These are phyloP conservation scores for Litchi chinensis DNA, from an alignment of 345 rosid genomes.

Conservation along the genomic window DNA sequence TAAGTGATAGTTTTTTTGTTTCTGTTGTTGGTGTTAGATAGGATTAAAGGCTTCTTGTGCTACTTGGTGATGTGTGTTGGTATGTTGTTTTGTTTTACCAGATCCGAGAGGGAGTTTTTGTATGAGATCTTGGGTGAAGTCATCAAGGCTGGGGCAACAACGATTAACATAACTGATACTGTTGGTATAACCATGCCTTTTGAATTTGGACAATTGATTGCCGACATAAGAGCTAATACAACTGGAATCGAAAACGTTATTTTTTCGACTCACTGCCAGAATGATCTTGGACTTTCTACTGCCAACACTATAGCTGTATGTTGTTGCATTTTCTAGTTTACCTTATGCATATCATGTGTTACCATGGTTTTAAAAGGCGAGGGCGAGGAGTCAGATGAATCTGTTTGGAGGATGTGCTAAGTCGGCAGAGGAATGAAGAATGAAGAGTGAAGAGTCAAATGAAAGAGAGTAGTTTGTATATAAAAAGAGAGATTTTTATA, in stretches of 20 bases:
- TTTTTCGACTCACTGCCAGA: constrained; percentile 95
- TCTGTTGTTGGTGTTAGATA: too few relatives aligned
- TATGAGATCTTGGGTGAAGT: constrained; percentile 88
- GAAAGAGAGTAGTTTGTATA: too few relatives aligned
- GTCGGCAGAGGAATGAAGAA: too few relatives aligned
- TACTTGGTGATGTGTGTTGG: background rate
- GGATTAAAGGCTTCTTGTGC: background rate
- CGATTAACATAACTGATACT: constrained; percentile 93
- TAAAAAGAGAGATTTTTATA: too few relatives aligned
- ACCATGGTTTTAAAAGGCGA: too few relatives aligned
- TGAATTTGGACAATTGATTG: constrained; percentile 85
- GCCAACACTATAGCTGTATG: constrained; percentile 92
- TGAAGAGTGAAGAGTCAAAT: too few relatives aligned
- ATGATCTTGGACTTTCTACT: constrained; percentile 99
- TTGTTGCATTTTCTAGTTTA: background rate
- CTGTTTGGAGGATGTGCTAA: too few relatives aligned
- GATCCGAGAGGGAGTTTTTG: constrained; percentile 85
- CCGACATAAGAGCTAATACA: constrained; percentile 87
- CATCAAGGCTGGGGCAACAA: constrained; percentile 95
- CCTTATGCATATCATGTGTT: background rate
- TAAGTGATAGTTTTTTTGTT: background rate
- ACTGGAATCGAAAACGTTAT: constrained; percentile 84
- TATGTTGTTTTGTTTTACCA: constrained; percentile 25
- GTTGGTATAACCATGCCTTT: constrained; percentile 81
- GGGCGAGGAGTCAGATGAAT: too few relatives aligned